A percentile compares a stretch with the other conserved stretches of the same genome.
Conservation (phyloP, 2,329 filamentous ascomycete species). For the Monilinia vaccinii-corymbosi region DNA sequence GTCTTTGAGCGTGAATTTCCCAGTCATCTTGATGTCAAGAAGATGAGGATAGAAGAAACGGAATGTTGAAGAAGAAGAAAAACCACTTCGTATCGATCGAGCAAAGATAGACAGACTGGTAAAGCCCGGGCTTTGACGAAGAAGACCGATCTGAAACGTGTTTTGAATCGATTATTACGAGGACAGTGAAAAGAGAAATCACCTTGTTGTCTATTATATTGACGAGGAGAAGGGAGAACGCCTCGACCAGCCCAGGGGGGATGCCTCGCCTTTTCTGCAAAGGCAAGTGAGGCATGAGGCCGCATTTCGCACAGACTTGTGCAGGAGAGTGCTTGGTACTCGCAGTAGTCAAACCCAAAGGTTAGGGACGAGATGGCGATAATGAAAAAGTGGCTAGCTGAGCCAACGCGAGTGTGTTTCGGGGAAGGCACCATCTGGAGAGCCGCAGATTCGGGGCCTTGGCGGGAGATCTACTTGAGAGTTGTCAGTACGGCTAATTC, state of each 20-base stretch:
- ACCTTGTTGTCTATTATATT: not conserved
- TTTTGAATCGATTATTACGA: not conserved
- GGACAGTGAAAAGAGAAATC: not conserved
- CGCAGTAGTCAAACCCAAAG: not conserved
- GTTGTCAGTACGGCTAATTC: too few species aligned
- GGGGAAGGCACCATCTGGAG: not conserved
- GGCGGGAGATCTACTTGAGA: slow-evolving; percentile 1
- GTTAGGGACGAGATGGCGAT: not conserved
- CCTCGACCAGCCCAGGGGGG: not conserved
- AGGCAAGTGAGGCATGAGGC: not conserved
- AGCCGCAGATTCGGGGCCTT: slow-evolving; percentile 5
- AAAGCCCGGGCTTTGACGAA: not conserved
- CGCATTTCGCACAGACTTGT: not conserved
- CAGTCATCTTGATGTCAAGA: slow-evolving; percentile 27
- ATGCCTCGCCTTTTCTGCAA: not conserved
- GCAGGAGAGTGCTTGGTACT: not conserved
- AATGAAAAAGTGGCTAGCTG: not conserved
- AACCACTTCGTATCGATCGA: not conserved
- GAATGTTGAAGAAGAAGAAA: not conserved
- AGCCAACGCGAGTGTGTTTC: not conserved
- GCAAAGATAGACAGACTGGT: not conserved
- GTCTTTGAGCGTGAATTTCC: slow-evolving; percentile 29
- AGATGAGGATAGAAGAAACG: too few species aligned
- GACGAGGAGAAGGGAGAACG: not conserved
- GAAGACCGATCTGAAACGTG: not conserved